Evolutionary conservation across 352 stramenopile genomes (phyloP), one percentile per base, ranked within the genome.

Genomic region (Globisporangium recalcitrans): DNA sequence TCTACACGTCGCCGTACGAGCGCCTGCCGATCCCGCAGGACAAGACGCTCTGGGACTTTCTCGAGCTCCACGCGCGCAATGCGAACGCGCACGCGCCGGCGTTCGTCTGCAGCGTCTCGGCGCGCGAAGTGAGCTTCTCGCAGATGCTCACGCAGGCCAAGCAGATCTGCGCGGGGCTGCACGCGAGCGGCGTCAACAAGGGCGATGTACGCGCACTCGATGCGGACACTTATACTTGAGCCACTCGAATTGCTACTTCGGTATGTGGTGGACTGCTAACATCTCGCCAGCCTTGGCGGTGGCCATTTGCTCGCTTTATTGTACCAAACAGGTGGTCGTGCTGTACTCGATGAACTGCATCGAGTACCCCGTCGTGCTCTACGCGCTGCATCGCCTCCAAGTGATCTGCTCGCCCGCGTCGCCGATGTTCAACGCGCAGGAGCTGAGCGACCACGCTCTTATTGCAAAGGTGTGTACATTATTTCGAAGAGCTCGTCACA

Each of bases 291-390:
- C 27, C 27, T 10, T 32, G 6, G 5, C 36, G 7, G 31, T 52
- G 34, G 16, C 14, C 46, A 32, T 68, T 14, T 55, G 40, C 16
- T 62, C 11, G 8, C 31, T 46, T 27, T 49, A 6, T 24, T 21
- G 26, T 5, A 9, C 64, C 40, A 60, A 64, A 21, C 32, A 82
- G 71, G 68, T 77, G 4, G 69, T 85, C 19, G 34, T 85, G n/a
- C 60, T 84, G 19, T 73, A 80, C 57, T 75, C 70, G 59, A 65
- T 78, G 62, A 87, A 87, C 67, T 83, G 71, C 53, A 56, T 85
- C n/a, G 74, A 87, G 52, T 87, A 75, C 26, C 67, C 74, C 1
- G 46, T 83, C 21, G 60, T 82, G 16, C 75, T 80, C 49, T 51
- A 79, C 22, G 78, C 78, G 4, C 55, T 84, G 5, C 75, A 71